Conservation (phyloP, 352 stramenopile genomes). For the Globisporangium spinosum region DNA sequence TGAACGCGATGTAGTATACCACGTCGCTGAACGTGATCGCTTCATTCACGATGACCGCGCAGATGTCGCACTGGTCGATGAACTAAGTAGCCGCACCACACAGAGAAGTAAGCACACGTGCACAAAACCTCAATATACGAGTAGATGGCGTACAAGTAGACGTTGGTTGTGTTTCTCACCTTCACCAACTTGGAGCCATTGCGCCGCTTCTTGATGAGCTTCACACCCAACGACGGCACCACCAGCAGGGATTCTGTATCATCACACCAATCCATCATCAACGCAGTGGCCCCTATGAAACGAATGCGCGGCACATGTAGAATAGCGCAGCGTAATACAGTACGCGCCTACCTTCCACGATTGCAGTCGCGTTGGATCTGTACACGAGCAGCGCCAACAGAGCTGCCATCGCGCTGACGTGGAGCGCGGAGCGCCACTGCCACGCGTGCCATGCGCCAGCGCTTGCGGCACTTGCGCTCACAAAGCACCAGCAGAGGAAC, state of each 20-base stretch:
- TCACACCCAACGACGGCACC: conserved; percentile 67
- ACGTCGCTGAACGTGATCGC: conserved; percentile 76
- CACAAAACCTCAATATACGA: too few species aligned
- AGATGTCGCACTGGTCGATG: conserved; percentile 43
- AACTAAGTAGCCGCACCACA: conserved; percentile 24
- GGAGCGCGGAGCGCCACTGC: conserved; percentile 6
- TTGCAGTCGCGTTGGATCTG: background rate
- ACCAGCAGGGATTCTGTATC: conserved; percentile 69
- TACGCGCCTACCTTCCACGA: conserved; percentile 13
- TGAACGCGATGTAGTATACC: conserved; percentile 79
- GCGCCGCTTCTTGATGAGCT: conserved; percentile 53
- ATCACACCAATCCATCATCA: background rate
- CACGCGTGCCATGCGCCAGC: conserved; percentile 19
- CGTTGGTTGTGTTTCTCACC: conserved; percentile 14
- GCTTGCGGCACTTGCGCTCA: background rate
- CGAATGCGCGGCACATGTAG: background rate
- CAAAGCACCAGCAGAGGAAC: background rate
- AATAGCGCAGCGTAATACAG: background rate
- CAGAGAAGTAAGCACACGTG: background rate
- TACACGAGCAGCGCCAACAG: conserved; percentile 9
- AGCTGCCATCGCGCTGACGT: background rate
- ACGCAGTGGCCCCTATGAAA: background rate
- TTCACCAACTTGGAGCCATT: conserved; percentile 37
- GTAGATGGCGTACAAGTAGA: background rate
- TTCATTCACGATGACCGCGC: conserved; percentile 77